Conservation (phyloP, 768 basidiomycete species). For the Guyanaporus albipodus region DNA sequence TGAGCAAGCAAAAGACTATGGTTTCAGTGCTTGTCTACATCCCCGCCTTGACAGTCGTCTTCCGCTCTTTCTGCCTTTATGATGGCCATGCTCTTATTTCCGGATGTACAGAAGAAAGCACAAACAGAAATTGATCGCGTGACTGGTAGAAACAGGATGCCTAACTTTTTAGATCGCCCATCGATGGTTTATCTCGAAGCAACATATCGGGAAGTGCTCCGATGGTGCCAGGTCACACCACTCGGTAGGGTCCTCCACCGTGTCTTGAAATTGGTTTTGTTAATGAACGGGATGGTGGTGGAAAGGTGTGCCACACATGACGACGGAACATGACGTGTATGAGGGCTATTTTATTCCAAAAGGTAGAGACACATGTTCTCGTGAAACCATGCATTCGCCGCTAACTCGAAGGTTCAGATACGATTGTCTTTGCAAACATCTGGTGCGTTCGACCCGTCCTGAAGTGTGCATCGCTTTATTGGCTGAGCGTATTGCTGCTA, state of each 20-base stretch:
- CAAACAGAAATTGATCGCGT: slow-evolving; percentile 27
- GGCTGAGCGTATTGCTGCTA: too few species aligned
- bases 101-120: slow-evolving; percentile 22
- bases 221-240: slow-evolving; percentile 25
- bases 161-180: slow-evolving; percentile 17
- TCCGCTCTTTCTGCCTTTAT: slow-evolving; percentile 25
- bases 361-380: slow-evolving; percentile 2
- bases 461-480: background rate
- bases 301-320: slow-evolving; percentile 29
- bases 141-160: slow-evolving; percentile 14
- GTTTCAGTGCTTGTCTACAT: background rate
- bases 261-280: background rate
- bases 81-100: slow-evolving; percentile 26
- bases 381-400: background rate
- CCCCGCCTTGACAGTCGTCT: slow-evolving; percentile 9
- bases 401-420: slow-evolving; percentile 11
- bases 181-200: slow-evolving; percentile 27
- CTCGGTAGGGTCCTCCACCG: slow-evolving; percentile 17
- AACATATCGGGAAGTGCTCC: slow-evolving; percentile 17
- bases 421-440: slow-evolving; percentile 19
- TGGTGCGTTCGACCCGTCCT: slow-evolving; percentile 6
- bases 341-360: slow-evolving; percentile 19
- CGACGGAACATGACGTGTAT: slow-evolving; percentile 13
- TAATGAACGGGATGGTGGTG: background rate
- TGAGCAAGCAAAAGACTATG: background rate